Base-by-base conservation (phyloP, 2,329 filamentous ascomycete genomes). In the Neopestalotiopsis clavispora region DNA sequence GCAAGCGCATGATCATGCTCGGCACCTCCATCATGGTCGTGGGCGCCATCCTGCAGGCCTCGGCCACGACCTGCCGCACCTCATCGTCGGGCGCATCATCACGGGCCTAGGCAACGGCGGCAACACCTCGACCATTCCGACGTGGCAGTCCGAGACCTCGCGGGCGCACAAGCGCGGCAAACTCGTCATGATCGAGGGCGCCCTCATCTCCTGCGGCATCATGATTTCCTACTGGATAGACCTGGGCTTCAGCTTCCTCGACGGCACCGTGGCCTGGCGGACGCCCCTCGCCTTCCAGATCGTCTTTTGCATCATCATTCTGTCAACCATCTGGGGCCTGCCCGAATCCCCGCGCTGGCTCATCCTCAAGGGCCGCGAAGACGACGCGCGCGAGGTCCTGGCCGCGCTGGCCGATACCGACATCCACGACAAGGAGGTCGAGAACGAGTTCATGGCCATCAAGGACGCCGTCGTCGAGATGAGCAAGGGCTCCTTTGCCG, bases 381-480 rank as follows among this genome's bases (percentile, higher is more conserved):
- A 82, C 5, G 84, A 86, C 69, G 84, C 84, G 1, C 72, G 77
- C 0, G 78, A 80, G 23, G 82, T 85, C 3, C 79, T 86, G 3
- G 78, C 83, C 17, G 81, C 81, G 1, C 74, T 85, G 4, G 74
- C 75, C 4, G 80, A 84, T 66, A 70, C 72, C 3, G 75, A 83
- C 4, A 70, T 82, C 6, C 83, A 90, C 28, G 82, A 87, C 69
- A 83, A 82, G 20, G 81, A 87, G 65, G 86, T 90, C n/a, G 80
- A 85, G 52, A 80, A 86, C 42, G 87, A 92, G 75, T 81, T 83
- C 66, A 66, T 74, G 3, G 80, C 81, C 52, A 86, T 86, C 72
- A 87, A 88, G 73, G 87, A 90, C 66, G 89, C 92, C 0, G 90
- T 92, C n/a, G 80, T 89, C n/a, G 91, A 94, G 75, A 81, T 84